Base-by-base conservation (phyloP, 176 grass and related monocot genomes). In the Canna indica region DNA sequence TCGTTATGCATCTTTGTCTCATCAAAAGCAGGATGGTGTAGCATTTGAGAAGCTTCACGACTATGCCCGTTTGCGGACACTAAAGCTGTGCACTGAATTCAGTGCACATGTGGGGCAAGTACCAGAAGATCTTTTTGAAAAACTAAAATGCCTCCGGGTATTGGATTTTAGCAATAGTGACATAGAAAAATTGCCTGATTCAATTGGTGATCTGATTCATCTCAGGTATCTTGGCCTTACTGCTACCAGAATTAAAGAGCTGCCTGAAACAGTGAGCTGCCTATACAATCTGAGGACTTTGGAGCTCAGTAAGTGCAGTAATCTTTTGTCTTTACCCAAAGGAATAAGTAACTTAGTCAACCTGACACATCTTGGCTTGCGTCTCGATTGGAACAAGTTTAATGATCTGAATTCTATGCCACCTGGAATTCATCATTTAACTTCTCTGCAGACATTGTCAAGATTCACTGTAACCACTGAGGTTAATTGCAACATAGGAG, bases 271-370 rank as follows among this genome's bases (percentile, higher is more conserved):
- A 50, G 20, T 84, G 32, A 69, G 71, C 56, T 42, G 79, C 28
- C 78, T 91, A 17, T 74, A 60, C 42, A 91, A 91, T 70, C 57
- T 91, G 56, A 74, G 81, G 69, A 79, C 78, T 20, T 44, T 84
- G 56, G 75, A 78, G 59, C 84, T 91, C 26, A 76, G 57, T 12
- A 29, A 73, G 16, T 91, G 84, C n/a, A 52, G 36, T 17, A 34
- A 72, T 12, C 83, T 91, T 53, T 53, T 60, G 18, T 50, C 65
- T 35, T 76, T 91, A 64, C 88, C 88, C 47, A 6, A 76, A 74
- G 80, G 59, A 38, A 58, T 78, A 67, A 65, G 56, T 24, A 74
- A 59, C 7, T 79, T 90, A 38, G 71, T 84, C 67, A 84, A 84
- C 71, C 61, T 90, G 61, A 25, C 60, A 33, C 83, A 90, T 80